phyloP scores from a whole-genome alignment of 495 filamentous ascomycete species.

The Trichoderma virens region DNA sequence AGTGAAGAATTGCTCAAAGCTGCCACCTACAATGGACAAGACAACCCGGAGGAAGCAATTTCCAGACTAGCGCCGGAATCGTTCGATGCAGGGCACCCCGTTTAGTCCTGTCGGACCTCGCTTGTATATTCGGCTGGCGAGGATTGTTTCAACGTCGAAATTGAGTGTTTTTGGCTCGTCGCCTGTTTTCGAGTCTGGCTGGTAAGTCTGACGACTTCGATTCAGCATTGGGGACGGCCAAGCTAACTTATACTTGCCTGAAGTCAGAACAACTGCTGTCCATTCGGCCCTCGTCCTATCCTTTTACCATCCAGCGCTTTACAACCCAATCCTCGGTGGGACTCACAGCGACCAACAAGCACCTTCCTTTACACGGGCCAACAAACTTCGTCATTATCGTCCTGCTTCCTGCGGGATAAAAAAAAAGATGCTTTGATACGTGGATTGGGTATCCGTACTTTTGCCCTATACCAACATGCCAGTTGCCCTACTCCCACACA shows the following conservation, averaged over 20 bases:
- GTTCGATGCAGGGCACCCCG: neutral
- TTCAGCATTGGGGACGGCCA: neutral
- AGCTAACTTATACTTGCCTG: constrained; percentile 10
- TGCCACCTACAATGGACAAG: neutral
- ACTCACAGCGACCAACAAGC: constrained; percentile 11
- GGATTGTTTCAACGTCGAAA: neutral
- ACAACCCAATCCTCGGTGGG: constrained; percentile 8
- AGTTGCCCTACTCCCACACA: constrained; percentile 9
- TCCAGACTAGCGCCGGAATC: constrained; percentile 3
- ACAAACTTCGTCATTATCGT: constrained; percentile 11
- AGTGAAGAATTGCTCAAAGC: neutral
- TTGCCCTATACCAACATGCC: constrained; percentile 6
- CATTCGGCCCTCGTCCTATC: constrained; percentile 4
- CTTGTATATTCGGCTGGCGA: neutral
- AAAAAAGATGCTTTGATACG: constrained; percentile 10
- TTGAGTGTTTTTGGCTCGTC: neutral
- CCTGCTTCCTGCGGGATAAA: constrained; percentile 11
- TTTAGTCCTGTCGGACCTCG: neutral
- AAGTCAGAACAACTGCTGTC: neutral
- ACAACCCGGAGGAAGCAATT: neutral
- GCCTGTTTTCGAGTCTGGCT: neutral
- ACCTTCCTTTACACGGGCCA: constrained; percentile 11
- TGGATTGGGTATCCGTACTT: constrained; percentile 12
- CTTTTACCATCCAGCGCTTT: neutral
- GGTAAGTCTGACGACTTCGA: neutral